Base-by-base conservation (phyloP, 441 rosid genomes). In the Caryocar brasiliense region DNA sequence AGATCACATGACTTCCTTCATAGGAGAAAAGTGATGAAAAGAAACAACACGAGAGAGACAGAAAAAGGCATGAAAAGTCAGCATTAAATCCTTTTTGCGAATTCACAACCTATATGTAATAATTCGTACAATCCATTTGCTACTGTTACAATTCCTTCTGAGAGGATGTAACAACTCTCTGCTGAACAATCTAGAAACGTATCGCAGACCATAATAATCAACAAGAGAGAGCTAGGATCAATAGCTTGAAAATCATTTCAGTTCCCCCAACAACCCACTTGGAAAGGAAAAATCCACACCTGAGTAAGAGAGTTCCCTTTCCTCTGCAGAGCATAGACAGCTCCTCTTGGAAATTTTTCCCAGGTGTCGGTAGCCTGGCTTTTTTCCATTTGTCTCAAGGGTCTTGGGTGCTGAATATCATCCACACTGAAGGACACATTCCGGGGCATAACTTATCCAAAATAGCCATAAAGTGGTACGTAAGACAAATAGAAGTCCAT, bases 311-410 rank as follows among this genome's bases (percentile, higher is more conserved):
- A 32, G 67, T 74, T 66, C 44, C 86, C 86, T 52, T 70, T 71
- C 37, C 58, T 76, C 71, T 74, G 83, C 37, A 91, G 68, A 4
- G 96, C 95, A 77, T 76, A 85, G 47, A 78, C 59, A 1, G 96
- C 98, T 61, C 96, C 96, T 71, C 91, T 81, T 17, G 93, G 93
- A 70, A 87, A 91, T 67, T 73, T 68, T 45, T 95, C 98, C 98
- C 98, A 91, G 49, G 72, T 41, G 57, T 59, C 41, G 62, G 62
- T 73, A 50, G 57, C 56, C 39, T 59, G 51, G 30, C 40, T 58
- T 42, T 55, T 62, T 23, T 60, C 61, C 37, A 58, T 71, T 62
- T 65, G 72, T 33, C 65, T 62, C 35, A 58, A 47, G 24, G 47
- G 58, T 46, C 48, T 59, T 56, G 92, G 81, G 18, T 40, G 72